Evolutionary conservation across 345 rosid genomes (phyloP), one percentile per base, ranked within the genome.

Genomic region (Arabis alpina): DNA sequence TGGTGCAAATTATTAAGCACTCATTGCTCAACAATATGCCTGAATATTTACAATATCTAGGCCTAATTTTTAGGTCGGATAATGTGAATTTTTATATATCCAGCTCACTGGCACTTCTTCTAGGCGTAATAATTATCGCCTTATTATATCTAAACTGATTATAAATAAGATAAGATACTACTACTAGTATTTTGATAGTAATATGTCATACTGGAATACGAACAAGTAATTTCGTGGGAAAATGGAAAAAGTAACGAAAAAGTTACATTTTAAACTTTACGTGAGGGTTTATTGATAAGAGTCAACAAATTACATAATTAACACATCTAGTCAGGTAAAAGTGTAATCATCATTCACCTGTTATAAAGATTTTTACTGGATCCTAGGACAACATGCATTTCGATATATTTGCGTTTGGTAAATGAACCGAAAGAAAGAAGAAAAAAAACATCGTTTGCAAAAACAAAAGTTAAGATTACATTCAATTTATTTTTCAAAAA

Each of bases 1-100:
- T 7, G 36, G 65, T 50, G 4, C 68, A 74, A 58, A 74, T 74
- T 67, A 74, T 74, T 67, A 66, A 67, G 63, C 78, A 67, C 73
- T 74, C 73, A 74, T 67, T 67, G 63, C 78, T 74, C 55, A 59
- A 25, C 65, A 25, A 8, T 5, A 13, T 58, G 60, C 40, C 54
- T 55, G n/a, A 66, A 25, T 66, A 52, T 34, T 74, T 59, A 59
- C 77, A 66, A 52, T 74, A 74, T 74, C 42, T 52, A 67, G 34
- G 56, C 68, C 78, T 52, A 74, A 74, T 53, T 59, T 59, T 45
- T 60, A 66, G 68, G 73, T 60, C 19, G 50, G 73, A 67, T 74
- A 60, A 67, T 52, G 43, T 32, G 12, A 34, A 69, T 11, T 51
- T 58, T 24, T 41, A 41, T 66, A 66, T 42, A 14, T 51, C 55